Evolutionary conservation across 805 yeast genomes (phyloP), one percentile per base, ranked within the genome.

Genomic region (Groenewaldozyma tartarivorans): DNA sequence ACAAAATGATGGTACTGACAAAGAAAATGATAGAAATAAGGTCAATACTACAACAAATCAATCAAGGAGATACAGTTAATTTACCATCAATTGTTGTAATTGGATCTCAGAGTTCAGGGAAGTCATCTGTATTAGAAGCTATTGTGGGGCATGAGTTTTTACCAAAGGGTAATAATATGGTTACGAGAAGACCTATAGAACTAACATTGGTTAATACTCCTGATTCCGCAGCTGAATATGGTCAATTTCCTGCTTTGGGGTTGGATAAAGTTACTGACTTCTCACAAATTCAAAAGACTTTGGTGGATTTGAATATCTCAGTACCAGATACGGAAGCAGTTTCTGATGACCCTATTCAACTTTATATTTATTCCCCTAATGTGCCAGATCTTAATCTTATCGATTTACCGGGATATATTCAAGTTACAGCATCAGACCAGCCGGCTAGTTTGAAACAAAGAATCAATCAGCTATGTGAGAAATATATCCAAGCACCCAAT

Each of bases 131-230:
- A 1, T 69, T 92, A 36, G 98, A 92, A 60, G 76, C 96, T 4
- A 83, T 92, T 43, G 99, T 92, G 4, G 99, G 99, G n/a, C 95
- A 84, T 52, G 96, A 92, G 58, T 92, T 92, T 51, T 66, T 92
- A 43, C 99, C 99, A 27, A 92, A 92, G 61, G 99, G 99, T 24
- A 76, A 85, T 33, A 92, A 94, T 57, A 94, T 92, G 98, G 98
- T 94, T 26, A 92, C 99, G 0, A 75, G 97, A 60, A 74, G 98
- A 52, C 99, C 99, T 1, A 90, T 92, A 36, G 99, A 92, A 63
- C 69, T 92, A 48, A 94, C 98, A 0, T 68, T 92, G 37, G 80
- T 92, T 5, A 88, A 92, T 56, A 77, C 95, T 2, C 88, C 94
- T n/a, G 69, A 69, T 7, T 60, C 77, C 0, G 86, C 87, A 2